These are phyloP conservation scores for Agarophyton chilense DNA, from an alignment of 23 red algal species.

Conservation along the genomic window DNA sequence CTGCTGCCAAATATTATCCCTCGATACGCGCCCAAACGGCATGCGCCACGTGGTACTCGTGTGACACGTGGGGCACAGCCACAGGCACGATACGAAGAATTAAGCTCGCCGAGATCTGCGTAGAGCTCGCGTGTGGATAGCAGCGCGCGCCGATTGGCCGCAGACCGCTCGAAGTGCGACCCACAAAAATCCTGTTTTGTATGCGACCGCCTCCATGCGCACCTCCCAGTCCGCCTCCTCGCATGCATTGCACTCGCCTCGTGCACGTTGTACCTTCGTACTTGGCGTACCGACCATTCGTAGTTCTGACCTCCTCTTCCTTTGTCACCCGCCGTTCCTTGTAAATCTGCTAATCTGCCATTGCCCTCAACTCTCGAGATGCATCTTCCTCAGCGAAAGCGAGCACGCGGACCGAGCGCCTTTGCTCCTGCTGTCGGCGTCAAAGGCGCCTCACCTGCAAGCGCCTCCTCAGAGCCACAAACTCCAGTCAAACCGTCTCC, in stretches of 20 bases:
- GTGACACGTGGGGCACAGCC: no score
- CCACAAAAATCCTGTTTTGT: background rate
- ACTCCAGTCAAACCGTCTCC: background rate
- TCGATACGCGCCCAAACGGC: no score
- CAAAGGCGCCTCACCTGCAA: constrained; percentile 18
- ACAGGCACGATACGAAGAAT: no score
- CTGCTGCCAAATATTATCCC: no score
- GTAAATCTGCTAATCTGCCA: no score
- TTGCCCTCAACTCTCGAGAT: background rate
- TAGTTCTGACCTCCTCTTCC: no score
- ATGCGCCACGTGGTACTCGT: no score
- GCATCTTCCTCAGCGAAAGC: background rate
- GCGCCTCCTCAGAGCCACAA: background rate
- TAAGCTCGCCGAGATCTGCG: no score
- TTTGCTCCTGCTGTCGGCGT: constrained; percentile 67
- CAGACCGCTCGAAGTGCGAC: background rate
- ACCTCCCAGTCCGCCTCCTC: background rate
- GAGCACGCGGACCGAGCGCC: constrained; percentile 45
- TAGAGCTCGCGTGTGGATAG: background rate
- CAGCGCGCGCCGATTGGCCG: background rate
- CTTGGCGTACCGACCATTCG: no score
- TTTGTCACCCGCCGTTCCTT: no score
- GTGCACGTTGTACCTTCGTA: no score
- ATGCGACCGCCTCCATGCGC: background rate
- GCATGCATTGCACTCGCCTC: no score